Evolutionary conservation across 768 basidiomycete species (phyloP).

Genomic region (Phanerochaete sordida): DNA sequence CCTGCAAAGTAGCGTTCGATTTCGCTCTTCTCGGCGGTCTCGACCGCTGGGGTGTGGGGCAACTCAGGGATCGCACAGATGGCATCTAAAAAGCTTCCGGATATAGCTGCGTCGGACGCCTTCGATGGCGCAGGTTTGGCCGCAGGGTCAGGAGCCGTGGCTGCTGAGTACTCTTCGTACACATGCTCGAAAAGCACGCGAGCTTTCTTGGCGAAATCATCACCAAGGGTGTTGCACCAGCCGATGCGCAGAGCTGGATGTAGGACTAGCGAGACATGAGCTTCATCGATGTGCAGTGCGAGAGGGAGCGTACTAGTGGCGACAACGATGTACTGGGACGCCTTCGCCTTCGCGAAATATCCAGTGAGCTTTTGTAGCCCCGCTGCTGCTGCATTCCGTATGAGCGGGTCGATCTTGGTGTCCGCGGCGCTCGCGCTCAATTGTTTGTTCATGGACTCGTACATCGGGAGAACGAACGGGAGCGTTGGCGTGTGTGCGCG

Average conservation of each 20-base stretch:
- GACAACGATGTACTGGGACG: conserved; percentile 25
- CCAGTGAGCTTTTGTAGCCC: conserved; percentile 27
- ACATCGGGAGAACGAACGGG: conserved; percentile 30
- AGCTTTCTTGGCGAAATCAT: not conserved
- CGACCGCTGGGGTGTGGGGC: not conserved
- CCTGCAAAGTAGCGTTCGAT: not conserved
- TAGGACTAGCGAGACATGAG: conserved; percentile 16
- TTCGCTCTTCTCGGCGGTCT: not conserved
- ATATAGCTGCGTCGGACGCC: not conserved
- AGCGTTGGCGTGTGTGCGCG: conserved; percentile 23
- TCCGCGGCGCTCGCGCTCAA: conserved; percentile 10
- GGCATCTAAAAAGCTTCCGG: not conserved
- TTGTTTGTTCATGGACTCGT: conserved; percentile 22
- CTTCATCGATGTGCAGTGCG: not conserved
- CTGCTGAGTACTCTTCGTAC: conserved; percentile 2
- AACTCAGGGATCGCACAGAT: not conserved
- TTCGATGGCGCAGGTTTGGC: not conserved
- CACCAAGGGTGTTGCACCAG: conserved; percentile 20
- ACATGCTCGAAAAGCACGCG: conserved; percentile 10
- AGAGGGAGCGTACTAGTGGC: conserved; percentile 24
- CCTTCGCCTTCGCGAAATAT: conserved; percentile 21
- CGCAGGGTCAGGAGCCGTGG: not conserved
- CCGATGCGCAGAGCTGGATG: no score
- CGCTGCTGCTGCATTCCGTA: conserved; percentile 19
- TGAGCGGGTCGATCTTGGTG: not conserved